Percentiles rank a stretch among this genome's conserved stretches.
phyloP scores from a whole-genome alignment of 2,329 filamentous ascomycete genomes.

The Tolypocladium ophioglossoides region DNA sequence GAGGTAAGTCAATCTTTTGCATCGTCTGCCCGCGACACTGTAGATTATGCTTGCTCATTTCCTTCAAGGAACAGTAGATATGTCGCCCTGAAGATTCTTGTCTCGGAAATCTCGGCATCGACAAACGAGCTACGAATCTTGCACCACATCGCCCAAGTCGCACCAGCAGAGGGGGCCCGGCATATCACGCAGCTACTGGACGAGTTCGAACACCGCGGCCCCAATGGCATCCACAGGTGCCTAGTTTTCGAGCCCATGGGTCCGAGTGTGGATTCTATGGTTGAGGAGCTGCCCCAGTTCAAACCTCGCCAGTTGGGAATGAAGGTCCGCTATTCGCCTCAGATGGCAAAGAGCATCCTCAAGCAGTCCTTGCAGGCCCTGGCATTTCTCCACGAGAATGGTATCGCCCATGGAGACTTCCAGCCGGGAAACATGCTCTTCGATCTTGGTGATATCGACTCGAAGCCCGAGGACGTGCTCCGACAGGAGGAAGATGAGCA shows the following conservation, averaged over 20 bases:
- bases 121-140: conserved; percentile 11
- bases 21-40: background rate
- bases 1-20: conserved; percentile 7
- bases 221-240: conserved; percentile 21
- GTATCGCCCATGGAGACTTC: conserved; percentile 29
- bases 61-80: conserved; percentile 11
- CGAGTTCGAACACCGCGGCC: conserved; percentile 18
- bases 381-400: conserved; percentile 24
- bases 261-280: conserved; percentile 24
- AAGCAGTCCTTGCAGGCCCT: conserved; percentile 27
- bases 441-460: conserved; percentile 16
- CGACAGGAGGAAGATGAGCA: conserved; percentile 13
- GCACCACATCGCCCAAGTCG: conserved; percentile 7
- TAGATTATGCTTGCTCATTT: conserved; percentile 1
- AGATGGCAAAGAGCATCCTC: conserved; percentile 28
- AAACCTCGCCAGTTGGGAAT: conserved; percentile 12
- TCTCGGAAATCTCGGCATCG: conserved; percentile 6
- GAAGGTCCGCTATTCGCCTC: conserved; percentile 24
- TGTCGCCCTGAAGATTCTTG: conserved; percentile 15
- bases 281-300: conserved; percentile 22
- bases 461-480: conserved; percentile 11
- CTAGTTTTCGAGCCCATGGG: conserved; percentile 21
- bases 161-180: conserved; percentile 8
- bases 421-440: conserved; percentile 28
- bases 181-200: conserved; percentile 19